Conservation (phyloP, 176 grass and related monocot genomes). For the Avena insularis region DNA sequence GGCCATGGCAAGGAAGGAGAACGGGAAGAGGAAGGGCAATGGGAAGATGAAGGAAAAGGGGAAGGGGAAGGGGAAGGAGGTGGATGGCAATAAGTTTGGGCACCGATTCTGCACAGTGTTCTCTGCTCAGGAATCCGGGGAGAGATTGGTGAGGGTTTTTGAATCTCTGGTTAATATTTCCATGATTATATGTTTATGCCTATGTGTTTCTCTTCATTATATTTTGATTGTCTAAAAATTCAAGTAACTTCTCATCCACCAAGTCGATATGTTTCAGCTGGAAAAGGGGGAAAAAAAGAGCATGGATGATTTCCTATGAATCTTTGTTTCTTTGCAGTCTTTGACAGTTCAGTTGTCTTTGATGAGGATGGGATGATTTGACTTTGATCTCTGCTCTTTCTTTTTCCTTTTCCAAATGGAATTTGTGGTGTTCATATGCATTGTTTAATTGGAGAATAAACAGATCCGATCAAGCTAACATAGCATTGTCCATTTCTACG, state of each 20-base stretch:
- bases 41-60: not conserved
- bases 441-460: not conserved
- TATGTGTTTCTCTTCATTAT: not conserved
- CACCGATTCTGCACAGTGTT: slow-evolving; percentile 4
- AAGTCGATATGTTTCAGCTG: not conserved
- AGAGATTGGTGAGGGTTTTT: slow-evolving; percentile 48
- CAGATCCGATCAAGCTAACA: not conserved
- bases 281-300: not conserved
- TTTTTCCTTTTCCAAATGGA: not conserved
- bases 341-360: not conserved
- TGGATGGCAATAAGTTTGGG: not conserved
- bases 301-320: not conserved
- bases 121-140: not conserved
- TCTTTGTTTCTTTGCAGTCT: not conserved
- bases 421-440: not conserved
- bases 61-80: not conserved
- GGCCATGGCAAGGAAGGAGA: not conserved
- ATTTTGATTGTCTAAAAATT: not conserved
- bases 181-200: not conserved
- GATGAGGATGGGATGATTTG: not conserved
- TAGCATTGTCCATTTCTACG: not conserved
- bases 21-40: not conserved
- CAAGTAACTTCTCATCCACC: not conserved
- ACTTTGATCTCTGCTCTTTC: not conserved
- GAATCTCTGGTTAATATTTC: not conserved